Evolutionary conservation across 768 basidiomycete species (phyloP).

Genomic region (Kwoniella botswanensis): DNA sequence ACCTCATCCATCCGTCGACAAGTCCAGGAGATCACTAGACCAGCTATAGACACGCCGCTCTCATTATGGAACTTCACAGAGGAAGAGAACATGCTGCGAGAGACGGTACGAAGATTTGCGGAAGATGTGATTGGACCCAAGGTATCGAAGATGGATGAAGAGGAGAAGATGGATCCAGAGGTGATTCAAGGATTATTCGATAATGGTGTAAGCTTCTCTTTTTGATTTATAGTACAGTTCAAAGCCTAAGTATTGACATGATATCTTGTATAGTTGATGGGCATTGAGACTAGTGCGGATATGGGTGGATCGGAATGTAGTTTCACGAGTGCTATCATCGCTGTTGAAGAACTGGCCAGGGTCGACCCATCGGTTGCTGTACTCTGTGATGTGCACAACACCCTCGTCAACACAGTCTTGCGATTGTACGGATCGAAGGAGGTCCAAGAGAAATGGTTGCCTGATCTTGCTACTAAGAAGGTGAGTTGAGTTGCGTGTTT

Average conservation of each 20-base stretch:
- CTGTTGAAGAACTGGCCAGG: conserved; percentile 95
- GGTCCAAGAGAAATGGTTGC: conserved; percentile 87
- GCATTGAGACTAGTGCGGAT: conserved; percentile 85
- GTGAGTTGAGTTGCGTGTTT: conserved; percentile 60
- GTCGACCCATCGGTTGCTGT: conserved; percentile 96
- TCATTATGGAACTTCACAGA: conserved; percentile 80
- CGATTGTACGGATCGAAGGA: conserved; percentile 82
- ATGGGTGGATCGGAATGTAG: conserved; percentile 86
- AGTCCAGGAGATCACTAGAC: conserved; percentile 43
- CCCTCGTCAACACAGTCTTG: conserved; percentile 92
- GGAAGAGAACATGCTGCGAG: conserved; percentile 91
- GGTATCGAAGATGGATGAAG: conserved; percentile 97
- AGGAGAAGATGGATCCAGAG: conserved; percentile 85
- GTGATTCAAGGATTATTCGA: conserved; percentile 89
- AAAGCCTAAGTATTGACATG: neutral
- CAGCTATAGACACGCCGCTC: conserved; percentile 50
- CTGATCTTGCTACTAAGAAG: conserved; percentile 76
- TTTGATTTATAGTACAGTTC: neutral
- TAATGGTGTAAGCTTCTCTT: conserved; percentile 74
- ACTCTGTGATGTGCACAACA: conserved; percentile 97
- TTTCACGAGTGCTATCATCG: conserved; percentile 94
- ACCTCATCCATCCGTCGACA: neutral
- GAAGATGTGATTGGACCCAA: conserved; percentile 85
- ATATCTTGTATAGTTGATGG: conserved; percentile 75
- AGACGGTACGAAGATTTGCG: conserved; percentile 86